Evolutionary conservation across 805 yeast genomes (phyloP), one percentile per base, ranked within the genome.

Genomic region (Candida maris): DNA sequence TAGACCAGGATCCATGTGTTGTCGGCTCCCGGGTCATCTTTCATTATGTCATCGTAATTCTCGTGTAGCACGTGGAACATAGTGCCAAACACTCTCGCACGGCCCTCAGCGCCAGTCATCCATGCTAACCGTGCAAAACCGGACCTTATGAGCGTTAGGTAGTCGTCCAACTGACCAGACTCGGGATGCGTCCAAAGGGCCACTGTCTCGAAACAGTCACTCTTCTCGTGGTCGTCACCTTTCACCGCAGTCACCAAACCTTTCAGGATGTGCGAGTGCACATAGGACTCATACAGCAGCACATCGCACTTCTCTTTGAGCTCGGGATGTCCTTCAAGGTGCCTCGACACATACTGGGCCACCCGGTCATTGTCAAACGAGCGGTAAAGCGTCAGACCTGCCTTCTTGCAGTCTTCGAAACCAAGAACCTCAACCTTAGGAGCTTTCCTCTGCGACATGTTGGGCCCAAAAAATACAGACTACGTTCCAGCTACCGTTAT

Each of bases 61-160:
- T 71, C 72, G 43, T 71, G 77, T 45, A 76, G 65, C 24, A 73
- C 65, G 3, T 73, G 72, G 49, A 75, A 65, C 68, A 75, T 54
- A 5, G 70, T 73, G 30, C 65, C 59, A 49, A 75, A 76, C 5
- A 76, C 59, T 45, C 77, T 68, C 25, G 62, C 57, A 35, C 75
- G 66, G 29, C 79, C 76, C 37, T 61, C 68, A 7, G 65, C 57
- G 26, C 73, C 77, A 25, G 69, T 59, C 39, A 67, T 45, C 58
- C 75, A 67, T 57, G 78, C 77, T 23, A 75, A 60, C 49, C 65
- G 60, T 19, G 69, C 71, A 57, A 69, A 75, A 5, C 80, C 81
- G 6, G 79, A 62, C 44, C 71, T 65, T 60, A 74, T 65, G 44
- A 76, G 53, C 16, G 70, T 71, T 27, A 66, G 44, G 49, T 68